These are phyloP conservation scores for Gossypium gossypioides DNA, from an alignment of 441 rosid genomes.

Conservation along the genomic window DNA sequence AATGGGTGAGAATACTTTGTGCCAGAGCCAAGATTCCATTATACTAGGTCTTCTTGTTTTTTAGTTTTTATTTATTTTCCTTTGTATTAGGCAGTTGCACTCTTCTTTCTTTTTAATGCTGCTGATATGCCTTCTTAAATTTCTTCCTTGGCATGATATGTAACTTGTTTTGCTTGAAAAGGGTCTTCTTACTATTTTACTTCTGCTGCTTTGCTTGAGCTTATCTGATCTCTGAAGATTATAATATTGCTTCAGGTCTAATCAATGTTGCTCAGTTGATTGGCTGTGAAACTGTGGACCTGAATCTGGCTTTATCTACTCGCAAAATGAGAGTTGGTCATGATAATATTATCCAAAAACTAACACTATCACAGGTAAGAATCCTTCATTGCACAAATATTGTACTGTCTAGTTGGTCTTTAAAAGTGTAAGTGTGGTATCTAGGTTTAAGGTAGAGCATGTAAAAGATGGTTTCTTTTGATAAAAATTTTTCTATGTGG, in stretches of 20 bases:
- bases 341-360: conserved; percentile 80
- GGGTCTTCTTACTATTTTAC: not conserved
- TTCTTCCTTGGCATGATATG: not conserved
- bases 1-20: not conserved
- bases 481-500: not conserved
- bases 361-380: conserved; percentile 79
- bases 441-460: not conserved
- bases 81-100: not conserved
- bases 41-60: not conserved
- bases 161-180: not conserved
- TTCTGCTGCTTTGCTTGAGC: conserved; percentile 4
- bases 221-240: conserved; percentile 7
- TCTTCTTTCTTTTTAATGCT: not conserved
- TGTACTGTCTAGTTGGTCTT: not conserved
- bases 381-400: not conserved
- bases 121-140: not conserved
- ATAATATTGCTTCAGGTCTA: conserved; percentile 44
- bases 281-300: conserved; percentile 61
- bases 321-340: conserved; percentile 94
- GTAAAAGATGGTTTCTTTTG: not conserved
- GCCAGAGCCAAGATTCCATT: conserved; percentile 1
- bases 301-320: conserved; percentile 71
- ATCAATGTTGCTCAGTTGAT: conserved; percentile 66
- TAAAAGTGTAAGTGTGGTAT: not conserved
- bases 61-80: not conserved